Evolutionary conservation across 306 rosid genomes (phyloP).

Genomic region (Prosopis cineraria): DNA sequence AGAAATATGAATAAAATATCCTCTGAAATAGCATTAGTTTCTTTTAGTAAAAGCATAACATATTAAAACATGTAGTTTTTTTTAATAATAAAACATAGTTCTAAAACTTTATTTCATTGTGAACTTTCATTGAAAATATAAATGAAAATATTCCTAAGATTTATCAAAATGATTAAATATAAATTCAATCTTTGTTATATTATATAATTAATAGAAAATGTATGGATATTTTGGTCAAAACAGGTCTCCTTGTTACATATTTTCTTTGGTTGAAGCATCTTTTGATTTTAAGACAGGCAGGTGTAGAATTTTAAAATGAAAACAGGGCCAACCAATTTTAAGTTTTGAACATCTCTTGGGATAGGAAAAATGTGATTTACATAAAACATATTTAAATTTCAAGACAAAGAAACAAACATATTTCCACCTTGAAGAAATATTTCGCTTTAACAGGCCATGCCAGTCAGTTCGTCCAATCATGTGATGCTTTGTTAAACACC

Average conservation of each 20-base stretch:
- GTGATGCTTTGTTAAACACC: constrained; percentile 46
- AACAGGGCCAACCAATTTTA: background rate
- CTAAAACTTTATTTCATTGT: background rate
- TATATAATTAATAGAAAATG: background rate
- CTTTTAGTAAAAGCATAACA: background rate
- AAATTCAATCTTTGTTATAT: background rate
- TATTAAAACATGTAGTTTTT: background rate
- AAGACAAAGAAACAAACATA: constrained; percentile 20
- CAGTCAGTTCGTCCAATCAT: constrained; percentile 58
- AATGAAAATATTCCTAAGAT: background rate
- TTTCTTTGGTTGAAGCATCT: background rate
- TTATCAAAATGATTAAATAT: background rate
- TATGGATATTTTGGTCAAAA: background rate
- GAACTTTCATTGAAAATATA: background rate
- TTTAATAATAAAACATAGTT: no score
- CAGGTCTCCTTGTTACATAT: background rate
- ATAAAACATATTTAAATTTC: background rate
- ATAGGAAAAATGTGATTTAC: background rate
- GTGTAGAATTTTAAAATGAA: background rate
- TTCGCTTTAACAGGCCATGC: constrained; percentile 42
- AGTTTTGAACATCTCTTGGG: background rate
- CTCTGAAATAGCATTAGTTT: background rate
- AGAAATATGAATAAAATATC: background rate
- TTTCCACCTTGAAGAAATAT: constrained; percentile 59
- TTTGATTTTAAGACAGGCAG: background rate